Evolutionary conservation across 2,329 filamentous ascomycete genomes (phyloP), one percentile per base, ranked within the genome.

Genomic region (Neofusicoccum sp.): DNA sequence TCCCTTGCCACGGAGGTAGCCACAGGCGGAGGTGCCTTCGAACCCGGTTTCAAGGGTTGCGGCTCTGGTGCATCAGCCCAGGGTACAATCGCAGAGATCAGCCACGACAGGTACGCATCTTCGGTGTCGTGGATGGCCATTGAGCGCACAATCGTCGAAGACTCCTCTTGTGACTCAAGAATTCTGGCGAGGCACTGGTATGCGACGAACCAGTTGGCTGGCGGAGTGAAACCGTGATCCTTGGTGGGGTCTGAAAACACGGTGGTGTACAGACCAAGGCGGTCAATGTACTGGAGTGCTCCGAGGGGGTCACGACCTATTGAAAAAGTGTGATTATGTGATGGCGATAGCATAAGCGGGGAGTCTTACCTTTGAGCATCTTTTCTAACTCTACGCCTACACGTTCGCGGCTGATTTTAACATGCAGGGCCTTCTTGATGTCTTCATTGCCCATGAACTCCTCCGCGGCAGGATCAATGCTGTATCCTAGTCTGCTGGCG

Each of bases 331-430:
- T 44, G 16, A 58, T 30, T 9, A 36, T 26, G 14, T 0, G 4
- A 49, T 30, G 41, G 34, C 9, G 56, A 30, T 45, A 24, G 68
- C 61, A 71, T 84, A 90, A 89, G 33, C 24, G 16, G 5, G 9
- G 26, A 4, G 4, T 3, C 44, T 34, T 51, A 61, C 60, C 60
- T 74, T 86, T 88, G 16, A 98, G 79, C 87, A 96, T 96, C 80
- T 98, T 98, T 70, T 93, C 90, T 3, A 97, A 69, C 72, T 99
- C 95, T 3, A 89, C 84, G 0, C 91, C 91, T 1, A 99, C 87
- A 61, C 95, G 83, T 74, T 99, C 95, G 59, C 92, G 86, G 69
- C 90, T 97, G 66, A 99, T 98, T 73, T 99, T 99, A 31, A 88
- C 75, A 53, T 84, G 86, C n/a, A 99, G 78, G 3, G 91, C 89